Evolutionary conservation across 495 filamentous ascomycete species (phyloP).

Genomic region (Aspergillus egyptiacus): DNA sequence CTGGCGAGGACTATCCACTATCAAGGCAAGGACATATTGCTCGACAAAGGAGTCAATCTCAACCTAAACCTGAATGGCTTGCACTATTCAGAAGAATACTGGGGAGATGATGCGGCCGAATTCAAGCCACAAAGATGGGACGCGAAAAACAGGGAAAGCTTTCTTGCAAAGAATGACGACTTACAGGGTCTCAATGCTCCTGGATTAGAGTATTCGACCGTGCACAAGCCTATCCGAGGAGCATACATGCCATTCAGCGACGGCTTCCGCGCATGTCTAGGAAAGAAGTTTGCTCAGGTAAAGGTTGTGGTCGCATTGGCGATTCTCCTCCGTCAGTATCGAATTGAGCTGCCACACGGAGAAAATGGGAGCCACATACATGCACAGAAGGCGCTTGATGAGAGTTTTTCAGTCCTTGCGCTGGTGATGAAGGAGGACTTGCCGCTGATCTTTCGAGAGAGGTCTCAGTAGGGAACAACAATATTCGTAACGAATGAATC

Average conservation of each 20-base stretch:
- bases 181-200: slow-evolving; percentile 11
- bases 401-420: slow-evolving; percentile 24
- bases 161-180: slow-evolving; percentile 15
- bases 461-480: background rate
- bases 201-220: slow-evolving; percentile 22
- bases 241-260: slow-evolving; percentile 70
- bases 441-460: slow-evolving; percentile 11
- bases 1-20: slow-evolving; percentile 14
- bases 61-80: slow-evolving; percentile 31
- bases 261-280: slow-evolving; percentile 64
- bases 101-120: slow-evolving; percentile 29
- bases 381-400: slow-evolving; percentile 27
- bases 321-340: slow-evolving; percentile 57
- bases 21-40: slow-evolving; percentile 17
- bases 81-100: slow-evolving; percentile 40
- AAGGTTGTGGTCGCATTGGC: slow-evolving; percentile 64
- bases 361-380: slow-evolving; percentile 38
- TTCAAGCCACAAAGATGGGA: slow-evolving; percentile 34
- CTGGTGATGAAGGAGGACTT: slow-evolving; percentile 32
- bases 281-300: slow-evolving; percentile 67
- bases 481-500: background rate
- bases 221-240: slow-evolving; percentile 57
- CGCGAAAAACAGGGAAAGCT: slow-evolving; percentile 15
- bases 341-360: slow-evolving; percentile 55
- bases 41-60: slow-evolving; percentile 32